Conservation (phyloP, 1,284 basidiomycete species). For the Moesziomyces globuligerus region DNA sequence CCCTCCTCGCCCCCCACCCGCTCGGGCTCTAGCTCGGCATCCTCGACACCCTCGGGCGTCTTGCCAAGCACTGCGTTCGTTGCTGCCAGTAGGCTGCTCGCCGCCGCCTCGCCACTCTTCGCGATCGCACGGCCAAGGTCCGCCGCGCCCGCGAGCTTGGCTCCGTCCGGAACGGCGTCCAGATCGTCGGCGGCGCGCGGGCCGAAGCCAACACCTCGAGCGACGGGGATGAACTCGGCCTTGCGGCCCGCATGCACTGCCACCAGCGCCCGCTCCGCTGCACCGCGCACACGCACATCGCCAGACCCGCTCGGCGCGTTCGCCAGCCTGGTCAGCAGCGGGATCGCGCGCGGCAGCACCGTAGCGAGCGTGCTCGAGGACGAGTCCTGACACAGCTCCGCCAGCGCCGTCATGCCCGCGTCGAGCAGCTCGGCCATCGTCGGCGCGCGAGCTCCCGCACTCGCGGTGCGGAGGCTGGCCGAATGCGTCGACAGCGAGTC, state of each 20-base stretch:
- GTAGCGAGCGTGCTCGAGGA: constrained; percentile 27
- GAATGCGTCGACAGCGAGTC: constrained; percentile 27
- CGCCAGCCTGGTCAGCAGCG: constrained; percentile 18
- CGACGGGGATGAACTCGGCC: constrained; percentile 40
- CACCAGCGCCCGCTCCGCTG: constrained; percentile 19
- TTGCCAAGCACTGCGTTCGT: constrained; percentile 15
- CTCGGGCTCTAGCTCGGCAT: too few species aligned
- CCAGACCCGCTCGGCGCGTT: constrained; percentile 23
- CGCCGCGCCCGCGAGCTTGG: constrained; percentile 17
- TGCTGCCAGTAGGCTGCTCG: not conserved
- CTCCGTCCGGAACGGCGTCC: constrained; percentile 29
- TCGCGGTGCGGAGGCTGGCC: constrained; percentile 6
- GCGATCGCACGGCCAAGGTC: constrained; percentile 19
- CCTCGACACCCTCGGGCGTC: not conserved
- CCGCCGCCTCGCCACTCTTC: constrained; percentile 7
- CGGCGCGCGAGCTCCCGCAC: constrained; percentile 12
- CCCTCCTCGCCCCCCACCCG: too few species aligned
- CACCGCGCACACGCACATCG: constrained; percentile 2
- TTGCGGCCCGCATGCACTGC: constrained; percentile 22
- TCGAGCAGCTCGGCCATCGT: constrained; percentile 9
- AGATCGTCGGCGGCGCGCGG: constrained; percentile 29
- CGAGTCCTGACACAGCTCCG: constrained; percentile 24
- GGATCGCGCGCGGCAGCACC: constrained; percentile 28
- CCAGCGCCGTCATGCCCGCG: constrained; percentile 13
- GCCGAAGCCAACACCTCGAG: constrained; percentile 37